These are phyloP conservation scores for Scleroderma bovista DNA, from an alignment of 768 basidiomycete genomes.

Conservation along the genomic window DNA sequence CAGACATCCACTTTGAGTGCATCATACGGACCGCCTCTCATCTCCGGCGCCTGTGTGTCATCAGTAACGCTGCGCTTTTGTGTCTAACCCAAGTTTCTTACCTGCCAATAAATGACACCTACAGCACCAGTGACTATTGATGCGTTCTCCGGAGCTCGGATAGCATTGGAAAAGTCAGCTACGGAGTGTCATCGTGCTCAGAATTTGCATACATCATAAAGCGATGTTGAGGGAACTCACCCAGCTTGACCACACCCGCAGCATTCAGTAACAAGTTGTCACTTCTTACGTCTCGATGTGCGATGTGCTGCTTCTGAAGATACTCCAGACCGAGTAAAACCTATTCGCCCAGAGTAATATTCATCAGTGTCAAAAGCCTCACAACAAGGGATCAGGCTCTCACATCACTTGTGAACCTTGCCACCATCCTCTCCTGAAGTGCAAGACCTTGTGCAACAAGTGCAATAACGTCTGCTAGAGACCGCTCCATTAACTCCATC, in stretches of 20 bases:
- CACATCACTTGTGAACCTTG: conserved; percentile 74
- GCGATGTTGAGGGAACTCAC: conserved; percentile 34
- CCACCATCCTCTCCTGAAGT: conserved; percentile 64
- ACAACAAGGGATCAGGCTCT: conserved; percentile 22
- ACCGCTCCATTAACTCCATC: conserved; percentile 89
- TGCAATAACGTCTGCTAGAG: conserved; percentile 74
- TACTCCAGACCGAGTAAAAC: conserved; percentile 61
- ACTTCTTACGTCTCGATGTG: conserved; percentile 79
- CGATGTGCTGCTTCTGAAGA: conserved; percentile 59
- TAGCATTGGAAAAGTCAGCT: conserved; percentile 82
- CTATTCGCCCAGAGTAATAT: conserved; percentile 30
- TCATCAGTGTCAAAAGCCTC: background rate
- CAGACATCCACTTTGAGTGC: conserved; percentile 73
- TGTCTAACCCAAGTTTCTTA: conserved; percentile 17
- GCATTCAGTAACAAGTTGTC: conserved; percentile 75
- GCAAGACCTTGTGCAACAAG: conserved; percentile 56
- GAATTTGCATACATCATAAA: background rate
- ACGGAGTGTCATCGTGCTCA: conserved; percentile 5
- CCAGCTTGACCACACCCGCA: conserved; percentile 67
- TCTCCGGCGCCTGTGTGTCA: conserved; percentile 55
- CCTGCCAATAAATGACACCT: conserved; percentile 81
- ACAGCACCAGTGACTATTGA: conserved; percentile 52
- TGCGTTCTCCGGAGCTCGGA: conserved; percentile 47
- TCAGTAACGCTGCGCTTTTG: background rate
- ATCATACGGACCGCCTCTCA: conserved; percentile 65